Base-by-base conservation (phyloP, 345 rosid genomes). In the Salix viminalis region DNA sequence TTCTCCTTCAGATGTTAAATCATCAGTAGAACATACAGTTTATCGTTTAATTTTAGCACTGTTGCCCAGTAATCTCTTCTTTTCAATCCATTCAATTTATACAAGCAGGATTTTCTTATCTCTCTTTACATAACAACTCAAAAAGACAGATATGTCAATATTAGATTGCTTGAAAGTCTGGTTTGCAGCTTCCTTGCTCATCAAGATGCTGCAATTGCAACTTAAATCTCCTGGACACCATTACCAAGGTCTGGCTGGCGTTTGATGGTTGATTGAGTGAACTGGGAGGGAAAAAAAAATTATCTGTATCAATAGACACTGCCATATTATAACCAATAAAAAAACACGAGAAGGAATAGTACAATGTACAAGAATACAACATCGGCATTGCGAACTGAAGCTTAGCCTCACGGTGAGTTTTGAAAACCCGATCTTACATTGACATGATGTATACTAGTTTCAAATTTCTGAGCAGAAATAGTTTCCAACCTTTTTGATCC, bases 401-500 rank as follows among this genome's bases (percentile, higher is more conserved):
- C 18, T 50, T 21, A 6, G 18, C 7, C 18, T 5, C 56, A 50
- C 18, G 21, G 18, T 50, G 56, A 50, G 56, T 50, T 50, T 18
- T 50, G 56, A 16, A 52, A 52, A 50, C 21, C 58, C n/a, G 19
- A 6, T 52, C 58, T 18, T 52, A 19, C 58, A 52, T 52, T 52
- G 8, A 18, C 58, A 52, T 52, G 58, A 2, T 19, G 23, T 19
- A 19, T 30, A 30, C 23, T 52, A n/a, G 58, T 18, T 52, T 52
- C 58, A 52, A 2, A 52, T 52, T 52, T 52, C n/a, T 18, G 58
- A 19, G 58, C 11, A 52, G 58, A 19, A 52, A 52, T 7, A 52
- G 58, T n/a, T 52, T 19, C 23, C 23, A 19, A 19, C 36, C 58
- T 52, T 52, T 52, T 58, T 36, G 15, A 75, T 32, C 79, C 82